phyloP scores from a whole-genome alignment of 768 basidiomycete species.

The Dioszegia aurantiaca region DNA sequence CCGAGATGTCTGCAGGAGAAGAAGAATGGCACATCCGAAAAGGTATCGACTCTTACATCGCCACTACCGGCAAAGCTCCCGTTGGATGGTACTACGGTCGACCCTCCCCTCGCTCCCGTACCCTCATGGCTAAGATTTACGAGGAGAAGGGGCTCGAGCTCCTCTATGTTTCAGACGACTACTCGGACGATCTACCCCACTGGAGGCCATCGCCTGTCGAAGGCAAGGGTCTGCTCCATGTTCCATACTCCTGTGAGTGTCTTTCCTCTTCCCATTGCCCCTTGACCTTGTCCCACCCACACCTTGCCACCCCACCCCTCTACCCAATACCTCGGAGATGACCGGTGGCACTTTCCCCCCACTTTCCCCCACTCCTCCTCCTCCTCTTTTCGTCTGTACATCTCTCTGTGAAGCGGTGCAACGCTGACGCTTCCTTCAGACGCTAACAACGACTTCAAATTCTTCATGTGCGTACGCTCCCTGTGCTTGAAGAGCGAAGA shows the following conservation, averaged over 20 bases:
- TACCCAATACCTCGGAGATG: background rate
- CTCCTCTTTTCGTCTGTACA: background rate
- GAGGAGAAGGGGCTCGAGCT: constrained; percentile 17
- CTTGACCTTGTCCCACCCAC: background rate
- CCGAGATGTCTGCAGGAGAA: constrained; percentile 14
- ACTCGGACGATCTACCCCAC: constrained; percentile 22
- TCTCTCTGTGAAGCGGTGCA: background rate
- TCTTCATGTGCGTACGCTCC: constrained; percentile 14
- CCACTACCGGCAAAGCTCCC: constrained; percentile 17
- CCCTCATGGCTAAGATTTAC: constrained; percentile 20
- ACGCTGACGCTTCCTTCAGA: background rate
- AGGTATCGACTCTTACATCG: constrained; percentile 17
- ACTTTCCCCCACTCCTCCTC: constrained; percentile 30
- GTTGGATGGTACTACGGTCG: constrained; percentile 27
- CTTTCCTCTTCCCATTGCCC: background rate
- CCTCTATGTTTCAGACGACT: constrained; percentile 18
- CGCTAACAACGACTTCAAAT: constrained; percentile 21
- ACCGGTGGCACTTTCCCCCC: background rate
- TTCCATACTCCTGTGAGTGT: constrained; percentile 18
- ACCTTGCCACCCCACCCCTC: background rate
- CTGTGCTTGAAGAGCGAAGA: background rate
- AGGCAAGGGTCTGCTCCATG: constrained; percentile 15
- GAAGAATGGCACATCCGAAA: constrained; percentile 21
- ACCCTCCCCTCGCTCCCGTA: constrained; percentile 15
- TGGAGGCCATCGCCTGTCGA: constrained; percentile 17